Conservation (phyloP, 495 filamentous ascomycete genomes). For the Durotheca rogersii region DNA sequence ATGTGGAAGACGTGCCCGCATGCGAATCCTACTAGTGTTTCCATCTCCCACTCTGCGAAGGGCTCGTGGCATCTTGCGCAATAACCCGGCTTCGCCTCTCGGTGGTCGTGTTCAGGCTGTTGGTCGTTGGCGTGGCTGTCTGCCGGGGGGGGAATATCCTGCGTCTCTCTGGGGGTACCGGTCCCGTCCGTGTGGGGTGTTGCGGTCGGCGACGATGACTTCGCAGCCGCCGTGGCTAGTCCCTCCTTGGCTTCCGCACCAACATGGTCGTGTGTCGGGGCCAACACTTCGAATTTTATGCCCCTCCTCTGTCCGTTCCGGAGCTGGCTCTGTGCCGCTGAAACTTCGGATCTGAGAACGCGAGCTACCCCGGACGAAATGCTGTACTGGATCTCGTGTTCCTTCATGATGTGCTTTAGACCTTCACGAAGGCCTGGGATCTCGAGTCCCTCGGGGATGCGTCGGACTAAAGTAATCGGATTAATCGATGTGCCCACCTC, state of each 20-base stretch:
- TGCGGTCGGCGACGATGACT: slow-evolving; percentile 25
- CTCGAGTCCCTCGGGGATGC: slow-evolving; percentile 87
- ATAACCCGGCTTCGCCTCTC: slow-evolving; percentile 47
- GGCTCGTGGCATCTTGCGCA: slow-evolving; percentile 65
- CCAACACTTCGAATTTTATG: slow-evolving; percentile 79
- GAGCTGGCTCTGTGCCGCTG: slow-evolving; percentile 73
- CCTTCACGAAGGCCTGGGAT: slow-evolving; percentile 87
- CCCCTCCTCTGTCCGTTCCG: slow-evolving; percentile 75
- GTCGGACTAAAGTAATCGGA: slow-evolving; percentile 81
- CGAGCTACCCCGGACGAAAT: slow-evolving; percentile 88
- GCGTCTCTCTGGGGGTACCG: slow-evolving; percentile 31
- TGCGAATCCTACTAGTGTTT: slow-evolving; percentile 85
- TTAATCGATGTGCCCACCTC: slow-evolving; percentile 92
- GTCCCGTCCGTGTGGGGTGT: slow-evolving; percentile 29
- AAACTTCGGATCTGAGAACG: slow-evolving; percentile 85
- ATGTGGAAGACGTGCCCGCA: slow-evolving; percentile 93
- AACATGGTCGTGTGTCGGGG: slow-evolving; percentile 43
- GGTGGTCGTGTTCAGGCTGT: slow-evolving; percentile 22
- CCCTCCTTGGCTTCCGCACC: slow-evolving; percentile 41
- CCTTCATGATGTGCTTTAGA: slow-evolving; percentile 79
- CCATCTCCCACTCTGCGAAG: slow-evolving; percentile 61
- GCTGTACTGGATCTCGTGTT: slow-evolving; percentile 88
- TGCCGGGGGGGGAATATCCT: slow-evolving; percentile 35
- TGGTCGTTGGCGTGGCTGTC: slow-evolving; percentile 11
- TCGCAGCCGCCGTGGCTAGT: slow-evolving; percentile 1